Evolutionary conservation across 208 protist species (phyloP).

Genomic region (Strigomonas culicis): DNA sequence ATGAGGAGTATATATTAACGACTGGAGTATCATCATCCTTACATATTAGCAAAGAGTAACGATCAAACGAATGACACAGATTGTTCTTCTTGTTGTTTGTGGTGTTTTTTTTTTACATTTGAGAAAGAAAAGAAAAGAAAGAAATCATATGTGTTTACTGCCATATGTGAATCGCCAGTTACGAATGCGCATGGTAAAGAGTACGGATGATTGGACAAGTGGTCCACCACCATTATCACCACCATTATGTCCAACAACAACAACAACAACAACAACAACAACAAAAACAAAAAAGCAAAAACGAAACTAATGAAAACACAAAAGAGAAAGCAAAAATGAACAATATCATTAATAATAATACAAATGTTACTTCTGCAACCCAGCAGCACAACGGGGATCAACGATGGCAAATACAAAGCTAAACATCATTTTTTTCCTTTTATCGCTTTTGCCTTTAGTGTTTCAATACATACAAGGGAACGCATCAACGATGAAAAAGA

Average conservation of each 20-base stretch:
- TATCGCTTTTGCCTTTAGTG: neutral
- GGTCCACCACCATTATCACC: neutral
- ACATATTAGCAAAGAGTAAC: slow-evolving; percentile 1
- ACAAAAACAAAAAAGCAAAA: slow-evolving; percentile 6
- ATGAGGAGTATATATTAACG: neutral
- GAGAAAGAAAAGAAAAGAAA: neutral
- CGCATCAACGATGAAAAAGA: too few species aligned
- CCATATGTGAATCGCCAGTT: neutral
- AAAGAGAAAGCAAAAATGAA: slow-evolving; percentile 9
- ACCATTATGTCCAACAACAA: neutral
- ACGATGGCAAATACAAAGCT: neutral
- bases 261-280: slow-evolving; percentile 2
- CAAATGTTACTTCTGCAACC: neutral
- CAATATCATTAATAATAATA: slow-evolving; percentile 1
- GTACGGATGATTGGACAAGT: too few species aligned
- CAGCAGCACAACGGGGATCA: too few species aligned
- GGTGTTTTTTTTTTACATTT: slow-evolving; percentile 6
- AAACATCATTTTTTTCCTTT: neutral
- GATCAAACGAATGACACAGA: neutral
- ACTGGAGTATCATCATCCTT: too few species aligned
- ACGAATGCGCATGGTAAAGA: neutral
- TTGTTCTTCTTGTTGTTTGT: neutral
- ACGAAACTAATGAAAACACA: slow-evolving; percentile 1
- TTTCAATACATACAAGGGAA: too few species aligned
- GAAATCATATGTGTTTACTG: neutral